Evolutionary conservation across 2,329 filamentous ascomycete species (phyloP).

Genomic region (Hawksworthiomyces lignivorus): DNA sequence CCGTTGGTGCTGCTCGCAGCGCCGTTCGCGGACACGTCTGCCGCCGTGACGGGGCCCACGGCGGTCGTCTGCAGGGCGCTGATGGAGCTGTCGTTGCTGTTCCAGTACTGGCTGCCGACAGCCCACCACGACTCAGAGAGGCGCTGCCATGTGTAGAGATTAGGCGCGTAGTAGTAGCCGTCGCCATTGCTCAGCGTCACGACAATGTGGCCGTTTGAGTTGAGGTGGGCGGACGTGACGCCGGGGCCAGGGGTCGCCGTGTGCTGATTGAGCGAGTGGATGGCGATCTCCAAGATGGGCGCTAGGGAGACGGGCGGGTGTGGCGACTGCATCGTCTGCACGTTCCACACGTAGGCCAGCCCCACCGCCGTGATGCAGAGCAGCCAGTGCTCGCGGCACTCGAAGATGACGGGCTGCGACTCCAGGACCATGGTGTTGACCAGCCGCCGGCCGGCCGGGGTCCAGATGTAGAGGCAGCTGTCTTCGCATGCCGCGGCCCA

Average conservation of each 20-base stretch:
- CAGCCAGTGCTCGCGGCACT: slow-evolving; percentile 82
- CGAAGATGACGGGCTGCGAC: slow-evolving; percentile 87
- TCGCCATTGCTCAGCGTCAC: slow-evolving; percentile 93
- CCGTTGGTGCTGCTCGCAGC: background rate
- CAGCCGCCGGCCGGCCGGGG: slow-evolving; percentile 78
- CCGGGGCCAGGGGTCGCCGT: slow-evolving; percentile 69
- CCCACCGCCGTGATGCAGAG: slow-evolving; percentile 84
- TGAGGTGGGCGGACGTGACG: slow-evolving; percentile 84
- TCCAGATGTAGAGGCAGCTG: slow-evolving; percentile 84
- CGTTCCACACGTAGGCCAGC: slow-evolving; percentile 88
- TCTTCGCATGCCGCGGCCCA: slow-evolving; percentile 94
- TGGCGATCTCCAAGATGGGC: slow-evolving; percentile 80
- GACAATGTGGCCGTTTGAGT: slow-evolving; percentile 76
- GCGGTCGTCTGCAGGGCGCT: slow-evolving; percentile 69
- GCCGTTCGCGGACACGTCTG: slow-evolving; percentile 27
- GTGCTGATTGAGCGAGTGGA: slow-evolving; percentile 69
- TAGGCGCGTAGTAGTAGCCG: slow-evolving; percentile 79
- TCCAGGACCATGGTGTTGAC: slow-evolving; percentile 82
- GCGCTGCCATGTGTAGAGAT: slow-evolving; percentile 87
- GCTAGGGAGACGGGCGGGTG: slow-evolving; percentile 86
- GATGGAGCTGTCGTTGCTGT: slow-evolving; percentile 86
- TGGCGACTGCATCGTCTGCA: slow-evolving; percentile 72
- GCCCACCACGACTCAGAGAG: slow-evolving; percentile 98
- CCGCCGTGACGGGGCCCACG: slow-evolving; percentile 48
- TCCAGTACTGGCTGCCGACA: slow-evolving; percentile 97